Evolutionary conservation across 1,284 basidiomycete species (phyloP).

Genomic region (Wallemia mellicola): DNA sequence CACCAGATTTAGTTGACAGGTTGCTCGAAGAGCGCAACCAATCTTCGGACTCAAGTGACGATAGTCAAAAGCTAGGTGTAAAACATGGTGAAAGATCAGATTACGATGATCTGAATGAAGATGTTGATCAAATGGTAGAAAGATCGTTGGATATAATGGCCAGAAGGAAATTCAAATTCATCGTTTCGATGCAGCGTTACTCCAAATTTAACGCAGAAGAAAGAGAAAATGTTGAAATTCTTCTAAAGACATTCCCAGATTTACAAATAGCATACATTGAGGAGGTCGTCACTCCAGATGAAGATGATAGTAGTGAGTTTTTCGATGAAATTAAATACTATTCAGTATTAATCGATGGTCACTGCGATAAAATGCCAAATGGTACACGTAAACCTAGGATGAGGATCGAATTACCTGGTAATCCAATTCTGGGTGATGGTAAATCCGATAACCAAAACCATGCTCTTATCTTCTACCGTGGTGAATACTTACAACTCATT

Average conservation of each 20-base stretch:
- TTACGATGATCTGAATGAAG: slow-evolving; percentile 23
- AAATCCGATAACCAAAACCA: slow-evolving; percentile 99
- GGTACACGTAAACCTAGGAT: slow-evolving; percentile 84
- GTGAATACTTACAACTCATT: slow-evolving; percentile 94
- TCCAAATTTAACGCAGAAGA: slow-evolving; percentile 99
- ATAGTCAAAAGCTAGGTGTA: background rate
- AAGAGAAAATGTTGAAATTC: slow-evolving; percentile 92
- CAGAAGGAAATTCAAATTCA: slow-evolving; percentile 92
- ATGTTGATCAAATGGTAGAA: slow-evolving; percentile 89
- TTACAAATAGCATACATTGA: slow-evolving; percentile 95
- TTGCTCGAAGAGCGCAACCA: slow-evolving; percentile 18
- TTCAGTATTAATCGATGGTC: slow-evolving; percentile 86
- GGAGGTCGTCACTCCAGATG: slow-evolving; percentile 74
- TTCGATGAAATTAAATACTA: slow-evolving; percentile 58
- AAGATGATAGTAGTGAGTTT: slow-evolving; percentile 30
- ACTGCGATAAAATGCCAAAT: slow-evolving; percentile 75
- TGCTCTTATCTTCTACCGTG: slow-evolving; percentile 94
- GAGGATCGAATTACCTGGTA: slow-evolving; percentile 89
- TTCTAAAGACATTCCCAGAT: slow-evolving; percentile 93
- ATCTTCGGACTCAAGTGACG: background rate
- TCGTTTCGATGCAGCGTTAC: slow-evolving; percentile 98
- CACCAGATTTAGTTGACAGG: slow-evolving; percentile 87
- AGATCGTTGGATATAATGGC: slow-evolving; percentile 93
- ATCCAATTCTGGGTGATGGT: slow-evolving; percentile 94
- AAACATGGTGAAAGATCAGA: background rate